Base-by-base conservation (phyloP, 306 rosid species). In the Macrotyloma uniflorum region DNA sequence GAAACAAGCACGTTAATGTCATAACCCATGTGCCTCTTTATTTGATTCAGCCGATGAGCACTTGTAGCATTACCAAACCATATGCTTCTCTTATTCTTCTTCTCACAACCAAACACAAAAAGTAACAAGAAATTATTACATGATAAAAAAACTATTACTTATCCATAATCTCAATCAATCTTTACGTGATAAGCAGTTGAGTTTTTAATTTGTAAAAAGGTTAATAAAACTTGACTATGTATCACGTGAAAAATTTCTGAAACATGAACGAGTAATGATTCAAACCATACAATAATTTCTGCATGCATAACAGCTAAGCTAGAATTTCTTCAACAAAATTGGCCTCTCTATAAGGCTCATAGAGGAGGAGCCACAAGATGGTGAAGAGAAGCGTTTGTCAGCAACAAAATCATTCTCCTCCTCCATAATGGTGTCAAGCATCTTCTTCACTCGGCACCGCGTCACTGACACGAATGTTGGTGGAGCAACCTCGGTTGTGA, bases 401-500 rank as follows among this genome's bases (percentile, higher is more conserved):
- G 67, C 46, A 15, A 46, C 79, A 18, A 80, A 72, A 71, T 78
- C 84, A 38, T 68, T 58, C 70, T 85, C 91, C 66, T 85, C 89
- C 73, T 88, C 87, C 36, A 61, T 24, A 53, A 88, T 88, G 16
- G 87, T 88, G 63, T 85, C 91, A 23, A 88, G 47, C 78, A 70
- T 72, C 50, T 72, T 86, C 55, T 78, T 88, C 75, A 47, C 9
- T 2, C 75, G 77, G 30, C 50, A 68, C 16, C 84, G 74, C 2
- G 75, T 72, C 40, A 79, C 80, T 0, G 88, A 72, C 40, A 88
- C 75, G 28, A 81, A 62, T 70, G 76, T 75, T 1, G 89, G 81
- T n/a, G 89, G 88, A 67, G 89, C 91, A 61, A 86, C 88, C 83
- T 88, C 91, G 1, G 82, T 86, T 3, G 80, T 59, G 50, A 83